Percentiles rank a stretch among this genome's conserved stretches.
phyloP scores from a whole-genome alignment of 441 rosid species.

The Euphorbia corollata region DNA sequence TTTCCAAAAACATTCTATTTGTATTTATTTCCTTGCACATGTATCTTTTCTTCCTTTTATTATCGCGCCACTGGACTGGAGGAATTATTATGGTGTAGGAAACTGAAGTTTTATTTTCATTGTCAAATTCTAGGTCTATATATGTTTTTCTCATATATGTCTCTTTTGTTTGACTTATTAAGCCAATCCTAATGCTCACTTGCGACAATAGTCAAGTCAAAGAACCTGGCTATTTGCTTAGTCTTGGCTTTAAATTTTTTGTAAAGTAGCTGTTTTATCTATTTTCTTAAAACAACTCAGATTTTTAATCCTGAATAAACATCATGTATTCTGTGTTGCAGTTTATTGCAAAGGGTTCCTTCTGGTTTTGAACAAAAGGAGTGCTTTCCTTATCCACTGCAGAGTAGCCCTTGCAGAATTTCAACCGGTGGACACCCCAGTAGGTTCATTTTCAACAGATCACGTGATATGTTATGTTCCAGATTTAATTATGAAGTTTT shows the following conservation, averaged over 20 bases:
- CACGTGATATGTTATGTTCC: constrained; percentile 12
- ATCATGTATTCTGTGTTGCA: constrained; percentile 22
- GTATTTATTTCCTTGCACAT: constrained; percentile 8
- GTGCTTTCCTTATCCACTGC: constrained; percentile 24
- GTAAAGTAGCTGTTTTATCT: not conserved
- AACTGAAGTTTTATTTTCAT: not conserved
- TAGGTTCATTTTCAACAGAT: constrained; percentile 24
- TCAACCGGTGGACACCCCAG: constrained; percentile 32
- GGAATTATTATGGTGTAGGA: constrained; percentile 8
- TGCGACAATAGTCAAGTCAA: not conserved
- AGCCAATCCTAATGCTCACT: not conserved
- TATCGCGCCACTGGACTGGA: not conserved
- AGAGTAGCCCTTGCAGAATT: constrained; percentile 33
- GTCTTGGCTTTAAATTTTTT: constrained; percentile 2
- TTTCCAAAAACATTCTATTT: constrained; percentile 13
- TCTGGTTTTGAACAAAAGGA: constrained; percentile 33
- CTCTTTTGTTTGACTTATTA: not conserved
- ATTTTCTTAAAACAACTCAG: constrained; percentile 1
- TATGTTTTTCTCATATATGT: not conserved
- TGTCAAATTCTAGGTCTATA: not conserved
- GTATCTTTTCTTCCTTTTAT: not conserved
- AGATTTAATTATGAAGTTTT: constrained; percentile 22
- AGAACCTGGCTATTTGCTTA: not conserved
- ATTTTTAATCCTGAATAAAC: constrained; percentile 8
- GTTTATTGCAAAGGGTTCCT: constrained; percentile 34